Conservation (phyloP, 805 yeast species). For the Ascoidea rubescens region DNA sequence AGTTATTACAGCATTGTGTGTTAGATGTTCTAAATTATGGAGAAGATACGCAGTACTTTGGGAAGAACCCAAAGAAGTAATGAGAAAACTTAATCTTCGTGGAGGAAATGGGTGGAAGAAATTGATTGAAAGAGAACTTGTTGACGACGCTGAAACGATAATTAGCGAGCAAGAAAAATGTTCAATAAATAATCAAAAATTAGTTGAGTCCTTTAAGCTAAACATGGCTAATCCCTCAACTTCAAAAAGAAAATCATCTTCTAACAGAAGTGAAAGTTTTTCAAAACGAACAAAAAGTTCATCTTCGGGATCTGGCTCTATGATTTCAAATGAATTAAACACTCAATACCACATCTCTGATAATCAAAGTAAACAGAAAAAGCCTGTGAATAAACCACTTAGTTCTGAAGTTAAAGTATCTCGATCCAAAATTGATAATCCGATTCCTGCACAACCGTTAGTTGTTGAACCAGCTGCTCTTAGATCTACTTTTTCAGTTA, state of each 20-base stretch:
- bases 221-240: background rate
- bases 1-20: conserved; percentile 51
- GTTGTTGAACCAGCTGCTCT: no score
- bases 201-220: background rate
- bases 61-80: conserved; percentile 64
- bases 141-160: conserved; percentile 46
- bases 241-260: background rate
- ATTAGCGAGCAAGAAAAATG: conserved; percentile 29
- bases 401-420: no score
- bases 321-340: background rate
- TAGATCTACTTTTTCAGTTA: no score
- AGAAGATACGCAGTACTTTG: conserved; percentile 77
- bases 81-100: conserved; percentile 27
- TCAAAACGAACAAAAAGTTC: background rate
- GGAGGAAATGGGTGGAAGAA: conserved; percentile 43
- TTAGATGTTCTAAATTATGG: conserved; percentile 85
- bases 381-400: background rate
- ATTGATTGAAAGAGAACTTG: conserved; percentile 50
- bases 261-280: conserved; percentile 8
- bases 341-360: background rate
- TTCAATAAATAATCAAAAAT: background rate
- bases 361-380: background rate
- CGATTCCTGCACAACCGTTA: no score
- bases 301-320: background rate
- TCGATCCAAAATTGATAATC: no score